Base-by-base conservation (phyloP, 1,284 basidiomycete species). In the Coniferiporia weirii region DNA sequence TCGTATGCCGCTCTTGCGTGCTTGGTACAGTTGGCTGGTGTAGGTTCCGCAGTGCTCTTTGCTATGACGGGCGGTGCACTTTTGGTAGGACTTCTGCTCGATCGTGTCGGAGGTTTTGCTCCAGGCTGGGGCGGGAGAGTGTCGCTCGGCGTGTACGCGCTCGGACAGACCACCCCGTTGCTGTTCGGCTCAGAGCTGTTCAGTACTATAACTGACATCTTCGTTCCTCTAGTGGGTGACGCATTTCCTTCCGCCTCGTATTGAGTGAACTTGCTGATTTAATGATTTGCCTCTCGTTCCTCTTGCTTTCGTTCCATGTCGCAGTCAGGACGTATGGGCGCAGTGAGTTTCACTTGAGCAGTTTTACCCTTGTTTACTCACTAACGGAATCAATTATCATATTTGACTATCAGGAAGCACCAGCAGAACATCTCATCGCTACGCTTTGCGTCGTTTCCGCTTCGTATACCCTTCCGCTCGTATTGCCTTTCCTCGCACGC, bases 351-450 rank as follows among this genome's bases (percentile, higher is more conserved):
- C 27, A 27, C 5, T 27, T 27, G 27, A 27, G 27, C 13, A 13
- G 27, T 7, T 32, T 32, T 36, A 53, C 38, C 12, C 56, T 32
- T 17, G 7, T 32, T 34, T 27, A 20, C 12, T 40, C 15, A 13
- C 27, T 45, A 34, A 54, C 40, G 17, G 15, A 38, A 19, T 5
- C 10, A 57, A 32, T 20, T 6, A 43, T 6, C 44, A 1, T 12
- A 27, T 3, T 27, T 27, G 27, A 20, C 17, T 10, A 40, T 3
- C 53, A 69, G 55, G 82, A 87, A 43, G 89, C 88, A 0, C 94
- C 95, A 0, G 86, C 87, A 0, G 96, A 99, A 67, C 83, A 91
- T 68, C 89, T 98, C 69, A 91, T 98, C 52, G 95, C 93, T 0
- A 84, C 85, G 10, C 82, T 91, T 56, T 83, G 87, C 20, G 76